Evolutionary conservation across 495 filamentous ascomycete genomes (phyloP).

Genomic region (Paragyromitra xinjiangensis): DNA sequence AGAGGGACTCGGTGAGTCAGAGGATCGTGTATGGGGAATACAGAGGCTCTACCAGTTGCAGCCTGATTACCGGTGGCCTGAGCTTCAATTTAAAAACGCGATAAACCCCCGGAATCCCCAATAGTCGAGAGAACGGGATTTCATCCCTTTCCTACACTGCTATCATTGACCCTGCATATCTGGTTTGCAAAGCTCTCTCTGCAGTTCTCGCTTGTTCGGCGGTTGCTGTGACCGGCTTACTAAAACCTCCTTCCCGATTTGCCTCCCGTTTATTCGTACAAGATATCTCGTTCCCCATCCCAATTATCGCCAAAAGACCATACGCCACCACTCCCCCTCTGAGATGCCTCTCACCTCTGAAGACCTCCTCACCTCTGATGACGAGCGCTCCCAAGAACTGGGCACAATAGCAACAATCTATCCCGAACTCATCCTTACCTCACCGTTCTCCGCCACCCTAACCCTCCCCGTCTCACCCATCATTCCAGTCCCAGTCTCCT

Average conservation of each 20-base stretch:
- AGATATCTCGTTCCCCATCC: neutral
- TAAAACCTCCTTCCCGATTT: neutral
- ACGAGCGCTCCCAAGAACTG: conserved; percentile 75
- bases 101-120: neutral
- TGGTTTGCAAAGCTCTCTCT: neutral
- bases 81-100: neutral
- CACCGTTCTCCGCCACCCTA: conserved; percentile 71
- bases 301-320: neutral
- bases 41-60: too few relatives aligned
- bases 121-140: neutral
- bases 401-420: conserved; percentile 86
- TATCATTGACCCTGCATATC: neutral
- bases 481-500: conserved; percentile 73
- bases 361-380: conserved; percentile 41
- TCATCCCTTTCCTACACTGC: neutral
- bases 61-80: neutral
- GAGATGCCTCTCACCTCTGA: conserved; percentile 39
- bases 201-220: neutral
- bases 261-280: neutral
- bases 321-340: neutral
- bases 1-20: too few relatives aligned
- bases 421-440: conserved; percentile 77
- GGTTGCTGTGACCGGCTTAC: neutral
- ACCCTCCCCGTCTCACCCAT: conserved; percentile 77
- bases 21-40: too few relatives aligned